Percentiles rank a stretch among this genome's conserved stretches.
Conservation (phyloP, 2,329 filamentous ascomycete genomes). For the Aspergillus intermedius region DNA sequence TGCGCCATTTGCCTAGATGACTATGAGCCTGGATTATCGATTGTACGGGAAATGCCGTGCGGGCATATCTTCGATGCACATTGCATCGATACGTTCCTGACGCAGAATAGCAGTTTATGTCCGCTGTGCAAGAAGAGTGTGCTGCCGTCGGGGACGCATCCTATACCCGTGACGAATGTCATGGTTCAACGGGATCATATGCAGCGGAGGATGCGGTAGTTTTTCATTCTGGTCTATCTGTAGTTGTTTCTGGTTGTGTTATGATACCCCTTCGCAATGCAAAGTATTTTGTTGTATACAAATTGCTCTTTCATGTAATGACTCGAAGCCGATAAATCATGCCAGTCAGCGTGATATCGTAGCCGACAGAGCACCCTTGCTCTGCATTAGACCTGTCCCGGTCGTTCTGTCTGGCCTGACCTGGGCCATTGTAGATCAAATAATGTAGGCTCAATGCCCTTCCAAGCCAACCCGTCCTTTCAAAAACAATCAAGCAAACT, state of each 20-base stretch:
- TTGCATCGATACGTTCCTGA: slow-evolving; percentile 82
- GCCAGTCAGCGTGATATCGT: too few species aligned
- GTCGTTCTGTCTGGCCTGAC: neutral
- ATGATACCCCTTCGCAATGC: neutral
- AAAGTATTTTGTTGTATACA: too few species aligned
- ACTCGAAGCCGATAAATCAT: too few species aligned
- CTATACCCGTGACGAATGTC: slow-evolving; percentile 65
- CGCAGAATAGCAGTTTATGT: slow-evolving; percentile 74
- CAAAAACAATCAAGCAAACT: slow-evolving; percentile 48
- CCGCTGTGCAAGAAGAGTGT: slow-evolving; percentile 84
- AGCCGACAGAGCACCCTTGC: too few species aligned
- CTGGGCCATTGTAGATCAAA: neutral
- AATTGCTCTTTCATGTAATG: too few species aligned
- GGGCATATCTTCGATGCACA: slow-evolving; percentile 89
- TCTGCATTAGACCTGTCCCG: too few species aligned
- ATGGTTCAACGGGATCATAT: slow-evolving; percentile 80
- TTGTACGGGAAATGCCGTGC: slow-evolving; percentile 80
- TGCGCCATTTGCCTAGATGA: slow-evolving; percentile 89
- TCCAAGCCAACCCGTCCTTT: neutral
- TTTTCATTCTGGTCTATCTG: neutral
- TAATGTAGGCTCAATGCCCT: slow-evolving; percentile 4
- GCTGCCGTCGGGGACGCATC: slow-evolving; percentile 61
- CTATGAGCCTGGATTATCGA: slow-evolving; percentile 62
- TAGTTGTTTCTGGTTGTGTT: neutral
- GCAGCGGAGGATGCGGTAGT: slow-evolving; percentile 38